Conservation (phyloP, 371 early-diverging fungal species). For the Apophysomyces ossiformis region DNA sequence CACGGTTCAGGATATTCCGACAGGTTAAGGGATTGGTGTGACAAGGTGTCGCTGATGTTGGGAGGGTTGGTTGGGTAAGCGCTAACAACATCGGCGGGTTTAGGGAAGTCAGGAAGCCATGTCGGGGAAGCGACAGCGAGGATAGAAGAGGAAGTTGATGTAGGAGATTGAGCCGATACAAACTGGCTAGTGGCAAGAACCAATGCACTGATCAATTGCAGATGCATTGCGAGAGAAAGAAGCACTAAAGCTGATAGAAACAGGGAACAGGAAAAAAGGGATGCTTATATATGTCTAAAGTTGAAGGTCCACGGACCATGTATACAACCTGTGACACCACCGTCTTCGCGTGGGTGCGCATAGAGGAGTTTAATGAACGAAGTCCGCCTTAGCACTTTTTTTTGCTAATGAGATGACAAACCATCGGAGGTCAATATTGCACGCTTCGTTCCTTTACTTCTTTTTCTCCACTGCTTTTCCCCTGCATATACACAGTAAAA, state of each 20-base stretch:
- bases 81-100: conserved; percentile 32
- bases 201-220: conserved; percentile 30
- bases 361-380: not conserved
- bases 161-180: conserved; percentile 28
- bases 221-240: conserved; percentile 23
- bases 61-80: conserved; percentile 40
- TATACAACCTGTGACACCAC: not conserved
- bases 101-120: conserved; percentile 42
- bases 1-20: conserved; percentile 46
- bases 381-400: not conserved
- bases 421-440: not conserved
- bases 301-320: conserved; percentile 8
- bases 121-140: conserved; percentile 47
- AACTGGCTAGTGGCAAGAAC: conserved; percentile 31
- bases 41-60: conserved; percentile 26
- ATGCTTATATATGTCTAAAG: not conserved
- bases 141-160: conserved; percentile 24
- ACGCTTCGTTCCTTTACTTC: not conserved
- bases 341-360: conserved; percentile 1
- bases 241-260: not conserved
- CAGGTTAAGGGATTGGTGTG: conserved; percentile 27
- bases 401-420: not conserved
- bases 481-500: not conserved
- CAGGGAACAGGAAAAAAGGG: not conserved
- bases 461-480: not conserved